Evolutionary conservation across 208 protist genomes (phyloP).

Genomic region (Naegleria lovaniensis): DNA sequence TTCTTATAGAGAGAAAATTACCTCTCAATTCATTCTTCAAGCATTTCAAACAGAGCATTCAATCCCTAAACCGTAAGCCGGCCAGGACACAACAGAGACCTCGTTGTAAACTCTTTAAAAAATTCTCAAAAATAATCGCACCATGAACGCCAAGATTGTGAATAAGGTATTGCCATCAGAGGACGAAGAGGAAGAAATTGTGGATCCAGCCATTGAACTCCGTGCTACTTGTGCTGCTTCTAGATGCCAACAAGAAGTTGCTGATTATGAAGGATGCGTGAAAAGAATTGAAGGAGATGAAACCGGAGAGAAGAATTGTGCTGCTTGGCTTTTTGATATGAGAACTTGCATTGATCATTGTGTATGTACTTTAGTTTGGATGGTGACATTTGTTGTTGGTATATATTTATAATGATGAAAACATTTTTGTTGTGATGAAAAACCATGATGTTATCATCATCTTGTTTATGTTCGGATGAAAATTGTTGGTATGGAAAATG

Average conservation of each 20-base stretch:
- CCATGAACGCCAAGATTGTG: neutral
- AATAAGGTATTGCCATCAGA: neutral
- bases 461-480: too few relatives aligned
- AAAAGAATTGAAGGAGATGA: conserved; percentile 12
- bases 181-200: neutral
- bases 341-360: neutral
- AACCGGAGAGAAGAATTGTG: neutral
- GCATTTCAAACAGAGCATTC: too few relatives aligned
- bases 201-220: neutral
- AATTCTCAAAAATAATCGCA: neutral
- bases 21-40: too few relatives aligned
- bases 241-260: neutral
- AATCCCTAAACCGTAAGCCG: too few relatives aligned
- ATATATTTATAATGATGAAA: neutral
- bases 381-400: neutral
- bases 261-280: neutral
- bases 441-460: too few relatives aligned
- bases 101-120: neutral
- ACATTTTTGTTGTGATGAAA: neutral
- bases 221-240: neutral
- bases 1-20: too few relatives aligned
- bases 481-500: too few relatives aligned
- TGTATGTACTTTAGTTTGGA: neutral
- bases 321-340: neutral
- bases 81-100: too few relatives aligned